Base-by-base conservation (phyloP, 345 rosid genomes). In the Lenwebbia sp. region DNA sequence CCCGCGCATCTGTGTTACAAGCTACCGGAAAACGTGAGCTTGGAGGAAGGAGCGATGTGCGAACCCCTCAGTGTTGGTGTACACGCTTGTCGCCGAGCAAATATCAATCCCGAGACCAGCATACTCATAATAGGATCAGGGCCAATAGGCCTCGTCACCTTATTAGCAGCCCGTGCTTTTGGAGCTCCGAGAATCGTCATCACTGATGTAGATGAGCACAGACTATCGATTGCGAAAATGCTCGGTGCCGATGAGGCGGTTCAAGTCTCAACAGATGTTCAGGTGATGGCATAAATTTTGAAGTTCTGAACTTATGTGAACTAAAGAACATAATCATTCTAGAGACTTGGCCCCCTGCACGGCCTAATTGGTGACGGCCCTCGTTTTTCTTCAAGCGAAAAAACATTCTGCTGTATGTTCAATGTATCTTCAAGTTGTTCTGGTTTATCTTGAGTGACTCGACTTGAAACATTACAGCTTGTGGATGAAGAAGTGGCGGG, bases 1-100 rank as follows among this genome's bases (percentile, higher is more conserved):
- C 99, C 99, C 75, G 98, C 99, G 30, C 92, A 94, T 82, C 90
- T 95, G 7, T 97, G 99, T 86, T 96, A 95, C 86, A 97, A 96
- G 87, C 90, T 97, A 83, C 99, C 99, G 2, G 97, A 96, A 19
- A 94, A 94, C 85, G 96, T 96, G 84, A 96, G 95, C 92, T 88
- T 97, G 89, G 99, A 97, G 89, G 99, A 96, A 92, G 98, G 98
- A 85, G 97, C 98, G 82, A 95, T 97, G 99, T 96, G 99, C 84
- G 99, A 97, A 87, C 99, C 98, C 55, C 89, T 96, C 49, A 97
- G 99, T 87, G 96, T 95, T 53, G 98, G 99, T 56, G 98, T 97
- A 23, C 98, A 97, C 74, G 98, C 99, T 75, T 97, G 99, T 87
- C 95, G 96, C 33, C 92, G 96, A 70, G 99, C 99, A 53, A 86